Evolutionary conservation across 345 rosid species (phyloP), one percentile per base, ranked within the genome.

Genomic region (Cardiospermum halicacabum): DNA sequence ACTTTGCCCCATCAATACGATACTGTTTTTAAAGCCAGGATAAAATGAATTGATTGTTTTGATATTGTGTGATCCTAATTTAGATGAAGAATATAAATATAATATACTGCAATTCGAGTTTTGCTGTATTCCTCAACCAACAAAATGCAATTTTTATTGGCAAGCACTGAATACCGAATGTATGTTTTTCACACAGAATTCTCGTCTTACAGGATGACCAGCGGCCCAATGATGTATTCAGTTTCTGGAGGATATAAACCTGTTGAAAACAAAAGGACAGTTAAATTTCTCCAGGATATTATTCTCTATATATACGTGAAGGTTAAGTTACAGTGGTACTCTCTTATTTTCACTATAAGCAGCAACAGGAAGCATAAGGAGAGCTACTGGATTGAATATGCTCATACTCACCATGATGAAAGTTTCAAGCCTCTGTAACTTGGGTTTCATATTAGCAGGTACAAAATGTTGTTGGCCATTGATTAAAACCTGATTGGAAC

Each of bases 381-480:
- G 39, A 26, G 32, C n/a, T 24, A 40, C 5, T 8, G 26, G 12
- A 40, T 51, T 31, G 50, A 49, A 34, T 30, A 31, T 30, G 42
- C 60, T 12, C 28, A 50, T 9, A 30, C 65, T 61, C 72, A 91
- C 98, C 96, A 89, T 95, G 58, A 91, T 86, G 72, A 87, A 95
- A 59, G 96, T 73, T 66, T 87, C 96, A 31, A 95, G 97, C 25
- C 70, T 74, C 59, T 89, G 96, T 36, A 95, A 71, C 81, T 82
- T 91, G 15, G 90, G 90, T 78, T 75, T 85, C 65, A 87, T 96
- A 62, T 85, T 85, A 48, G 74, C 43, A n/a, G 88, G 68, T 65
- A 86, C 97, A 67, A 91, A 85, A 72, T 83, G 96, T 57, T 86
- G 89, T 25, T 91, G 82, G 69, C 99, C 99, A 65, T 81, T 86